Conservation (phyloP, 805 yeast genomes). For the Kregervanrija pseudodelftensis region DNA sequence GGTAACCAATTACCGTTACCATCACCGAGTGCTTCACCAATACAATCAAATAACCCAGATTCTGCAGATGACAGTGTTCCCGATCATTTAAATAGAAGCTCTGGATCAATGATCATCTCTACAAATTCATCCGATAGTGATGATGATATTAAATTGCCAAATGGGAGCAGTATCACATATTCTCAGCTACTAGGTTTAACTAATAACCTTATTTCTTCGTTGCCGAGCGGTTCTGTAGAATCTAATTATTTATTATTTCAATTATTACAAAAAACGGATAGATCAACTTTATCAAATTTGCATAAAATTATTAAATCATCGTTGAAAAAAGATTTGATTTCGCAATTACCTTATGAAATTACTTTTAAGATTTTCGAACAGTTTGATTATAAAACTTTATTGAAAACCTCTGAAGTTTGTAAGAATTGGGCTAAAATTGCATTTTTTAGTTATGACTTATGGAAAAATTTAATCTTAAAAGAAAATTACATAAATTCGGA, state of each 20-base stretch:
- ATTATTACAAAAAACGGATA: slow-evolving; percentile 49
- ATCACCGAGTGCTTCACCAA: slow-evolving; percentile 61
- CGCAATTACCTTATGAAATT: slow-evolving; percentile 69
- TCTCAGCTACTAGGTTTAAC: too few relatives aligned
- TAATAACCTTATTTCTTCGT: background rate
- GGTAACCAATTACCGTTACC: slow-evolving; percentile 50
- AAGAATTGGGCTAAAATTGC: slow-evolving; percentile 63
- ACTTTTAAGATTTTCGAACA: slow-evolving; percentile 55
- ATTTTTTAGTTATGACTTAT: slow-evolving; percentile 51
- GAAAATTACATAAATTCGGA: slow-evolving; percentile 52
- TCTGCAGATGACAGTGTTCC: too few relatives aligned
- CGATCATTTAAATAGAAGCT: too few relatives aligned
- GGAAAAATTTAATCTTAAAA: slow-evolving; percentile 58
- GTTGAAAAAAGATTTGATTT: slow-evolving; percentile 66
- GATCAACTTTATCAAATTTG: slow-evolving; percentile 56
- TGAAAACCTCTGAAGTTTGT: slow-evolving; percentile 57
- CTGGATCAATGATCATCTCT: too few relatives aligned
- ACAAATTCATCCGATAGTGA: too few relatives aligned
- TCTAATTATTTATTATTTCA: slow-evolving; percentile 38
- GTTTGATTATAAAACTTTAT: slow-evolving; percentile 57
- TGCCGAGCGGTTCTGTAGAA: slow-evolving; percentile 42
- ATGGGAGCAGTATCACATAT: too few relatives aligned
- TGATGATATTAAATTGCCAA: too few relatives aligned
- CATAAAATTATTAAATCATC: slow-evolving; percentile 43
- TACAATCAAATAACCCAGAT: slow-evolving; percentile 22